Evolutionary conservation across 1,139 yeast genomes (phyloP).

Genomic region (Geotrichum carabidarum): DNA sequence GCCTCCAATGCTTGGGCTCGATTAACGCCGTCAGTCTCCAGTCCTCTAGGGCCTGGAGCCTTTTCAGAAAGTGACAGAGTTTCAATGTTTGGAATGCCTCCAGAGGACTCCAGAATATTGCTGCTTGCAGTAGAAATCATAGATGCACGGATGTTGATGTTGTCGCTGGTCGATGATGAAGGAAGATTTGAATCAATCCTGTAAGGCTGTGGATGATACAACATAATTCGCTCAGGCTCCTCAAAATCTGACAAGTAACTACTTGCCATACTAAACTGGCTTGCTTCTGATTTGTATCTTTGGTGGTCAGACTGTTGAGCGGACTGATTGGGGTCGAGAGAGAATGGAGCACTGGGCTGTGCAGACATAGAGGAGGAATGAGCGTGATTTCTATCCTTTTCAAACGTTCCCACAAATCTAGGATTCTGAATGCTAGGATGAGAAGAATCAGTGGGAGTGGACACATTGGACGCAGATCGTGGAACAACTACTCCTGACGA

Average conservation of each 20-base stretch:
- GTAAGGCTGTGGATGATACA: constrained; percentile 13
- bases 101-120: constrained; percentile 17
- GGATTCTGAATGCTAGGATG: not conserved
- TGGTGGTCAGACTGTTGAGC: not conserved
- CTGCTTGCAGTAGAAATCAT: constrained; percentile 15
- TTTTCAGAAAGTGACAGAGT: constrained; percentile 2
- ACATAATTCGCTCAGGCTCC: not conserved
- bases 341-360: constrained; percentile 1
- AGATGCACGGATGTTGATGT: constrained; percentile 7
- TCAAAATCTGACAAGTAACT: constrained; percentile 2
- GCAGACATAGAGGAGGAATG: not conserved
- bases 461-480: not conserved
- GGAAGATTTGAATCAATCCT: not conserved
- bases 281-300: not conserved
- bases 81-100: constrained; percentile 16
- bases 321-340: not conserved
- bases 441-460: constrained; percentile 3
- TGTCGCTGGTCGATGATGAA: not conserved
- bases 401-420: not conserved
- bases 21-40: not conserved
- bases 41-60: not conserved
- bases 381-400: not conserved
- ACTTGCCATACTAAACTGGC: constrained; percentile 5
- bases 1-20: not conserved
- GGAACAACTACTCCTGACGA: constrained; percentile 13